phyloP scores from a whole-genome alignment of 2,329 filamentous ascomycete genomes.

The Endoconidiophora laricicola region DNA sequence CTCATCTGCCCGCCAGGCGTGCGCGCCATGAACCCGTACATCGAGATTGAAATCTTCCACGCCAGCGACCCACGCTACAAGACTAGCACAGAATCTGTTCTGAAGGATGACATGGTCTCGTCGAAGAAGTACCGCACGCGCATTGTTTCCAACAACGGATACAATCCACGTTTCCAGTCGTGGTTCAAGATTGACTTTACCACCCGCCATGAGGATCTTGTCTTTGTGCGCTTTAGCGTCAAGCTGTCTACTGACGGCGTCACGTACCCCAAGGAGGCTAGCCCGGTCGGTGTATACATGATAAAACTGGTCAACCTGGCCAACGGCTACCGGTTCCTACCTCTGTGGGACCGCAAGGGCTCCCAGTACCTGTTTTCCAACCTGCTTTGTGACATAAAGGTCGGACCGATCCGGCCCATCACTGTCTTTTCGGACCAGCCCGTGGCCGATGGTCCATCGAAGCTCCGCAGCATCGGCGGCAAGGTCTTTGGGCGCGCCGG shows the following conservation, averaged over 20 bases:
- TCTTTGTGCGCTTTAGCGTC: conserved; percentile 87
- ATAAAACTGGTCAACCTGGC: conserved; percentile 81
- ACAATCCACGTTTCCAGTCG: conserved; percentile 77
- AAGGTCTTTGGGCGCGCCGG: conserved; percentile 38
- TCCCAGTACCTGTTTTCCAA: conserved; percentile 92
- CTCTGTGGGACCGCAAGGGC: conserved; percentile 72
- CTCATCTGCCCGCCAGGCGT: conserved; percentile 65
- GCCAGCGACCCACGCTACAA: conserved; percentile 89
- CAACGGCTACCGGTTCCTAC: conserved; percentile 83
- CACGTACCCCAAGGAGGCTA: conserved; percentile 41
- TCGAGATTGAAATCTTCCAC: conserved; percentile 88
- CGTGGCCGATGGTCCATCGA: conserved; percentile 23
- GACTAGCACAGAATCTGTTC: conserved; percentile 50
- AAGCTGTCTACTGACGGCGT: conserved; percentile 70
- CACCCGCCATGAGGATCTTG: conserved; percentile 85
- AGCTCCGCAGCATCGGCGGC: conserved; percentile 38
- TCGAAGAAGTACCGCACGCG: conserved; percentile 66
- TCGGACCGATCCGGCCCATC: conserved; percentile 38
- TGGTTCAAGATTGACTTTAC: conserved; percentile 66
- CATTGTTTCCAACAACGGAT: conserved; percentile 75
- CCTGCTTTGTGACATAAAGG: conserved; percentile 76
- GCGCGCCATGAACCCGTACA: conserved; percentile 72
- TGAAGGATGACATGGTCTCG: conserved; percentile 28
- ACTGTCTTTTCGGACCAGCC: conserved; percentile 27
- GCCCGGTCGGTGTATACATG: conserved; percentile 71